Conservation (phyloP, 345 rosid genomes). For the Camelina sativa region DNA sequence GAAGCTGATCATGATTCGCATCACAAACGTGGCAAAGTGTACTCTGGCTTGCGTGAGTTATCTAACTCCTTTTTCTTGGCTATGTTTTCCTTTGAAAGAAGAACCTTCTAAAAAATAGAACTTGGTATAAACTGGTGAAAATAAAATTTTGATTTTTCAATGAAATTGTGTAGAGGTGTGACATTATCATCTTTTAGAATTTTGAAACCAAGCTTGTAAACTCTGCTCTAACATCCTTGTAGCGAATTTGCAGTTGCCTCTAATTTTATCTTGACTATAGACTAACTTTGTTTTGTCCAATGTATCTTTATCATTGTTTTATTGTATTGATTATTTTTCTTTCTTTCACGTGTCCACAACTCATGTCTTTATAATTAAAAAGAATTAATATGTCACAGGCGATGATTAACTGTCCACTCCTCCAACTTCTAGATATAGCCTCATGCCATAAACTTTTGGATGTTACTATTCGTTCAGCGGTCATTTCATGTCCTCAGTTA, state of each 20-base stretch:
- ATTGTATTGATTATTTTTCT: too few species aligned
- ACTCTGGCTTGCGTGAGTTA: conserved; percentile 57
- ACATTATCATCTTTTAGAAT: not conserved
- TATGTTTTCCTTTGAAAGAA: not conserved
- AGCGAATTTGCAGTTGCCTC: conserved; percentile 1
- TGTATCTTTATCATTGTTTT: too few species aligned
- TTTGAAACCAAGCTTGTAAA: not conserved
- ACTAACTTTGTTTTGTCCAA: not conserved
- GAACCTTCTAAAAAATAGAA: not conserved
- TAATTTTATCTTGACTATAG: not conserved
- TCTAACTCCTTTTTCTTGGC: not conserved
- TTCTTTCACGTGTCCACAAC: conserved; percentile 84
- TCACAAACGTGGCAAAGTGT: conserved; percentile 83
- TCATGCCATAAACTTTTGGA: conserved; percentile 96
- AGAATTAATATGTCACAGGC: conserved; percentile 93
- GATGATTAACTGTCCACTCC: conserved; percentile 75
- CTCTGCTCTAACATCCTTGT: not conserved
- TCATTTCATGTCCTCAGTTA: conserved; percentile 79
- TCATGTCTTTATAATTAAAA: conserved; percentile 76
- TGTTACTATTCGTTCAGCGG: conserved; percentile 92
- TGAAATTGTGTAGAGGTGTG: not conserved
- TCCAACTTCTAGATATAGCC: conserved; percentile 81
- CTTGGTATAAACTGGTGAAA: not conserved
- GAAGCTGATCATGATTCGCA: conserved; percentile 57
- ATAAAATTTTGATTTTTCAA: not conserved